Evolutionary conservation across 441 rosid species (phyloP).

Genomic region (Populus hybrid): DNA sequence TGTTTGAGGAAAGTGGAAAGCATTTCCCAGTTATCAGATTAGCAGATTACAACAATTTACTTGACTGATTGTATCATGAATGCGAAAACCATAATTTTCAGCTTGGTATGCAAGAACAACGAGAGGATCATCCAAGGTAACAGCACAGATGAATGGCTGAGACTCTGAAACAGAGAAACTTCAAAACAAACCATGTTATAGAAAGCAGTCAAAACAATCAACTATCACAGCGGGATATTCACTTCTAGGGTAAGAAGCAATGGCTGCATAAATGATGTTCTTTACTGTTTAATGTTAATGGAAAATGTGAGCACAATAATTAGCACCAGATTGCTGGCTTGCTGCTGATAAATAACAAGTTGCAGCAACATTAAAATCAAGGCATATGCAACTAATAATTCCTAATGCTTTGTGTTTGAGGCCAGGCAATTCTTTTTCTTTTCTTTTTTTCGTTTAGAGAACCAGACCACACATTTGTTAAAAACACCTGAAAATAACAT

Average conservation of each 20-base stretch:
- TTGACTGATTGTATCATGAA: neutral
- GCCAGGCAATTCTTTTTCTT: neutral
- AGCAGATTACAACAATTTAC: neutral
- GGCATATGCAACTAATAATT: neutral
- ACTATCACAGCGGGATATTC: neutral
- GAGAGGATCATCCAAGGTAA: neutral
- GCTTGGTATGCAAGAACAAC: neutral
- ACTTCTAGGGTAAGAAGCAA: neutral
- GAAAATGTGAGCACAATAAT: neutral
- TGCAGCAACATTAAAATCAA: no score
- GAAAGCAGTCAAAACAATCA: neutral
- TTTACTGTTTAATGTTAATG: neutral
- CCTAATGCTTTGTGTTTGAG: neutral
- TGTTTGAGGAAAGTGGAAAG: neutral
- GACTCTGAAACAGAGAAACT: no score
- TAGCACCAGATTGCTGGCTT: neutral
- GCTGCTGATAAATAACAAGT: neutral
- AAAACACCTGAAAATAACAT: neutral
- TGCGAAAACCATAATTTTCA: neutral
- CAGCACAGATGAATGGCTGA: neutral
- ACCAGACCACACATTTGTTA: neutral
- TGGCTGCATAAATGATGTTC: neutral
- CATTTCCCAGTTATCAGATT: neutral
- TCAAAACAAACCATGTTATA: neutral
- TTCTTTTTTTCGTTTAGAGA: neutral